phyloP scores from a whole-genome alignment of 768 basidiomycete genomes.

The Collybiopsis confluens region DNA sequence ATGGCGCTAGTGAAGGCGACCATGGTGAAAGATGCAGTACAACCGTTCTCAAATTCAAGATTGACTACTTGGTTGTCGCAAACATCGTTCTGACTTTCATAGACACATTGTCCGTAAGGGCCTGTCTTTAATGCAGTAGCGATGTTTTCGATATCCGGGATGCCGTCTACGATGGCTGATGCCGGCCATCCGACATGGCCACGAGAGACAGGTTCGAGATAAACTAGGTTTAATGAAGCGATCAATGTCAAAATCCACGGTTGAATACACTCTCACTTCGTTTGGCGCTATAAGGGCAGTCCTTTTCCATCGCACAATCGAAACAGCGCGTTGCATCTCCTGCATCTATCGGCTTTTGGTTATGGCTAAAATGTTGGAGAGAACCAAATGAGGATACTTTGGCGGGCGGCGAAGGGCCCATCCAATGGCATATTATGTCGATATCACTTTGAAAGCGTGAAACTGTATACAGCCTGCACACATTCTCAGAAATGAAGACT shows the following conservation, averaged over 20 bases:
- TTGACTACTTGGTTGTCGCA: conserved; percentile 92
- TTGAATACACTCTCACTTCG: conserved; percentile 45
- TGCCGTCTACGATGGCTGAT: conserved; percentile 65
- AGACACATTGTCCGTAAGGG: conserved; percentile 81
- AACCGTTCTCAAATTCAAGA: conserved; percentile 76
- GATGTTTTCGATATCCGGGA: conserved; percentile 86
- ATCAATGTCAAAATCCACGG: no score
- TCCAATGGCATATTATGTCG: conserved; percentile 77
- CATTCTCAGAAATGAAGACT: conserved; percentile 22
- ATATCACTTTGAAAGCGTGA: conserved; percentile 45
- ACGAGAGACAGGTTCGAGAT: conserved; percentile 66
- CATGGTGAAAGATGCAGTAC: conserved; percentile 87
- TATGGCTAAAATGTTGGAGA: conserved; percentile 74
- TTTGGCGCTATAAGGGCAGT: conserved; percentile 86
- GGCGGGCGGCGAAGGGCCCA: conserved; percentile 57
- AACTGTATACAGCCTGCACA: conserved; percentile 1
- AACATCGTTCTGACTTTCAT: conserved; percentile 81
- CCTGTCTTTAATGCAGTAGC: conserved; percentile 64
- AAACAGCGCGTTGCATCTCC: conserved; percentile 69
- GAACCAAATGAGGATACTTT: conserved; percentile 86
- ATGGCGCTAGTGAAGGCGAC: conserved; percentile 76
- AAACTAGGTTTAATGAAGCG: no score
- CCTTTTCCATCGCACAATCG: conserved; percentile 66
- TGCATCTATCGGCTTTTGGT: conserved; percentile 64
- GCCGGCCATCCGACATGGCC: conserved; percentile 64